A percentile compares a stretch with the other conserved stretches of the same genome.
Evolutionary conservation across 495 filamentous ascomycete species (phyloP).

Genomic region (Penicillium cinerascens): DNA sequence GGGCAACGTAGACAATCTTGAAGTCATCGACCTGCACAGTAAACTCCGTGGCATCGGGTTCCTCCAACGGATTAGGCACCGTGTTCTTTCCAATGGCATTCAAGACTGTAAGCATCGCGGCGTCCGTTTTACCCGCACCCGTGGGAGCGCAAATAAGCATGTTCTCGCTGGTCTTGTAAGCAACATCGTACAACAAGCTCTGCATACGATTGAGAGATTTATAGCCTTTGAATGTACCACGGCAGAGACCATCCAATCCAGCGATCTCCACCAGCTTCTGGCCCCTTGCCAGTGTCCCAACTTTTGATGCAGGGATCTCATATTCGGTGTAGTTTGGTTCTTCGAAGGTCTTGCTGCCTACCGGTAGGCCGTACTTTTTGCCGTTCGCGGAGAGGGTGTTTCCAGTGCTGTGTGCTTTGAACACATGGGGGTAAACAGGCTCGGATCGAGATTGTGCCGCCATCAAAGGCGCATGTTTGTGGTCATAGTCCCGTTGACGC

Average conservation of each 20-base stretch:
- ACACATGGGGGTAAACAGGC: slow-evolving; percentile 86
- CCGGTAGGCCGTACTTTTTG: slow-evolving; percentile 70
- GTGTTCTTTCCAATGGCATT: slow-evolving; percentile 85
- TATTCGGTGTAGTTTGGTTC: slow-evolving; percentile 82
- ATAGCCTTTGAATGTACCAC: slow-evolving; percentile 91
- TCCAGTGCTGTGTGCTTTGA: slow-evolving; percentile 73
- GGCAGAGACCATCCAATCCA: slow-evolving; percentile 85
- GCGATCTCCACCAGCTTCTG: slow-evolving; percentile 73
- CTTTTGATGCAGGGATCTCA: slow-evolving; percentile 73
- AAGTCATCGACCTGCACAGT: slow-evolving; percentile 79
- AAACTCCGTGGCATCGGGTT: slow-evolving; percentile 72
- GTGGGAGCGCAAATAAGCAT: slow-evolving; percentile 99
- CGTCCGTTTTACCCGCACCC: slow-evolving; percentile 98
- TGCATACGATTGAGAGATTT: slow-evolving; percentile 96
- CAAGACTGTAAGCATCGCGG: slow-evolving; percentile 92
- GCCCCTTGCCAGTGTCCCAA: slow-evolving; percentile 66
- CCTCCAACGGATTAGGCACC: slow-evolving; percentile 68
- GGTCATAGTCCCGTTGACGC: slow-evolving; percentile 68
- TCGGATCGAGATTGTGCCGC: slow-evolving; percentile 58
- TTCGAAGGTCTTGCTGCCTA: slow-evolving; percentile 58
- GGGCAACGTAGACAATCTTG: slow-evolving; percentile 52
- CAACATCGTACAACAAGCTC: slow-evolving; percentile 90
- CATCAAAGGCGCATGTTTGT: slow-evolving; percentile 71
- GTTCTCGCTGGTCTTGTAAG: slow-evolving; percentile 93
- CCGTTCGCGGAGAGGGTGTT: slow-evolving; percentile 76